Conservation (phyloP, 2,329 filamentous ascomycete species). For the Cladosporium oxysporum region DNA sequence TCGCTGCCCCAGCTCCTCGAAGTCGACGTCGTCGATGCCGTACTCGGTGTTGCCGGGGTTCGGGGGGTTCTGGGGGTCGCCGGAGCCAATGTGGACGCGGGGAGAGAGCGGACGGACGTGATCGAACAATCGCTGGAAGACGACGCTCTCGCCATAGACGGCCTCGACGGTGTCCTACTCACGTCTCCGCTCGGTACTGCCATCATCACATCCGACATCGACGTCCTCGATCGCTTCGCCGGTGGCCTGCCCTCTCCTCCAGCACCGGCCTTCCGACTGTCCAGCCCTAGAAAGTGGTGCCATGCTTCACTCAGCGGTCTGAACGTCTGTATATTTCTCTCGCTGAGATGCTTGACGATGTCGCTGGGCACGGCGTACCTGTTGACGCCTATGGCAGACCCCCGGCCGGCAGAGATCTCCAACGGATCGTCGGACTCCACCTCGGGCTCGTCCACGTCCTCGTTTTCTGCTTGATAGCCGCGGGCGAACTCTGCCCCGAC, state of each 20-base stretch:
- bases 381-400: conserved; percentile 23
- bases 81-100: no score
- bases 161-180: not conserved
- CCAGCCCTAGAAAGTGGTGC: conserved; percentile 21
- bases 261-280: not conserved
- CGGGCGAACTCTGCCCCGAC: conserved; percentile 26
- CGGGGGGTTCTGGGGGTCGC: not conserved
- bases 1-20: not conserved
- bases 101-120: not conserved
- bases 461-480: conserved; percentile 28
- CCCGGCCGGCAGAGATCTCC: conserved; percentile 23
- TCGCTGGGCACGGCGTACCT: conserved; percentile 26
- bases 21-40: not conserved
- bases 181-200: not conserved
- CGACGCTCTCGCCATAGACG: not conserved
- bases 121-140: not conserved
- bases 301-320: conserved; percentile 21
- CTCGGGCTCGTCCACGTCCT: conserved; percentile 28
- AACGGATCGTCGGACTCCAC: conserved; percentile 28
- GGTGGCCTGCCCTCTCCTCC: not conserved
- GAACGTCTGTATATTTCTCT: conserved; percentile 27
- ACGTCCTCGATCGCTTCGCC: conserved; percentile 11
- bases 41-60: not conserved
- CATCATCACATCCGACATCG: not conserved
- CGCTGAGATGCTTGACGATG: conserved; percentile 30